Percentiles rank a stretch among this genome's conserved stretches.
Conservation (phyloP, 108 stramenopile species). For the Chaetoceros muelleri region DNA sequence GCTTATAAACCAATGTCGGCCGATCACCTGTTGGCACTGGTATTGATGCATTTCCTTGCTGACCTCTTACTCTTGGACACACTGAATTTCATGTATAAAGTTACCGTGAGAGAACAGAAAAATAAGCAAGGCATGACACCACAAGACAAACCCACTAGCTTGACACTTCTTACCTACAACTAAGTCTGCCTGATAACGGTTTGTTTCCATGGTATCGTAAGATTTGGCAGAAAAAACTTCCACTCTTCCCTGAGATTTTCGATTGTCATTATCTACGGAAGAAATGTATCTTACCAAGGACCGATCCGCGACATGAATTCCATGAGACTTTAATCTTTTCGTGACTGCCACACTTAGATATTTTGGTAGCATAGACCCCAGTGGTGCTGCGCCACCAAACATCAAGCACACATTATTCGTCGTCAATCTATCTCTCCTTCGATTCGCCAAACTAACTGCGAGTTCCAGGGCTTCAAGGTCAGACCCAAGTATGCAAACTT, state of each 20-base stretch:
- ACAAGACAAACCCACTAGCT: too few species aligned
- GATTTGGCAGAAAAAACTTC: conserved; percentile 73
- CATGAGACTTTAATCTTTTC: conserved; percentile 41
- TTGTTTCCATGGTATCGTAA: conserved; percentile 61
- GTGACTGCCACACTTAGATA: conserved; percentile 62
- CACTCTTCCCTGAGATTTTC: conserved; percentile 9
- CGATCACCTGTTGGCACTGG: conserved; percentile 31
- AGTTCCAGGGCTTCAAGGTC: conserved; percentile 78
- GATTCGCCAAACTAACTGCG: conserved; percentile 25
- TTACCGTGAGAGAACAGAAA: too few species aligned
- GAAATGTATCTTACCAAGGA: conserved; percentile 65
- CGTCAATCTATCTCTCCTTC: background rate
- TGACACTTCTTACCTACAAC: too few species aligned
- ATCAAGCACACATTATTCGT: conserved; percentile 39
- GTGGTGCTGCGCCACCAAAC: conserved; percentile 48
- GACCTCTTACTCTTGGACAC: conserved; percentile 56
- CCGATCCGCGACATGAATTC: conserved; percentile 61
- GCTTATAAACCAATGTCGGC: conserved; percentile 11
- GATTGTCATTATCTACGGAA: background rate
- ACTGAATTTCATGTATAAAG: too few species aligned
- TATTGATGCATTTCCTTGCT: conserved; percentile 51
- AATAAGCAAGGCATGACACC: too few species aligned
- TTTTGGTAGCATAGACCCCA: conserved; percentile 43
- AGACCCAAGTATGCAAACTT: conserved; percentile 60
- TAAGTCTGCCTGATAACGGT: conserved; percentile 34